Evolutionary conservation across 176 grass and related monocot species (phyloP).

Genomic region (Typha latifolia): DNA sequence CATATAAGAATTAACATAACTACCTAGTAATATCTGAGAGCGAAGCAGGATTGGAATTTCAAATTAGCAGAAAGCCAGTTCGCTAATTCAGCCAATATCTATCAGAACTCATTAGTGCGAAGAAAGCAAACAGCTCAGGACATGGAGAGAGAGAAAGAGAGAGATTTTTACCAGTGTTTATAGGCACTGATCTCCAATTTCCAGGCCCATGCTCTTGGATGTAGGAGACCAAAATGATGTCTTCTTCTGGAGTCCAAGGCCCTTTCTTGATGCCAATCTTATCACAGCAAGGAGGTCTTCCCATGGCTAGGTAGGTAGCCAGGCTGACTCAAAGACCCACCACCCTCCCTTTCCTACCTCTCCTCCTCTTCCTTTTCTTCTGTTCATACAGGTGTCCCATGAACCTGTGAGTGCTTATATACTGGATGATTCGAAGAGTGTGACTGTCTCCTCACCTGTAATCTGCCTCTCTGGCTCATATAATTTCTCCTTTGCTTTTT

Average conservation of each 20-base stretch:
- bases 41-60: no score
- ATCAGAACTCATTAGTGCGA: not conserved
- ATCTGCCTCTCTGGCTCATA: constrained; percentile 24
- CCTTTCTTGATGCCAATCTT: constrained; percentile 72
- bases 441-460: constrained; percentile 29
- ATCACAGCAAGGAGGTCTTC: constrained; percentile 78
- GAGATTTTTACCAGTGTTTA: constrained; percentile 34
- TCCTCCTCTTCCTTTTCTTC: not conserved
- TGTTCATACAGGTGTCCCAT: not conserved
- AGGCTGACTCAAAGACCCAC: not conserved
- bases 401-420: constrained; percentile 19
- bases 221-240: constrained; percentile 76
- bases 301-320: constrained; percentile 28
- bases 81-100: not conserved
- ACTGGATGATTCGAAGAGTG: constrained; percentile 19
- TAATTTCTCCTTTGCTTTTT: not conserved
- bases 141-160: no score
- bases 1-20: no score
- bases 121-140: not conserved
- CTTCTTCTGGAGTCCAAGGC: constrained; percentile 88
- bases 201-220: constrained; percentile 83
- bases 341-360: not conserved
- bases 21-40: no score
- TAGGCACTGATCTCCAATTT: constrained; percentile 71
- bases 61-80: no score